Evolutionary conservation across 129 eudicot species (phyloP).

Genomic region (carrot (Daucus carota)): DNA sequence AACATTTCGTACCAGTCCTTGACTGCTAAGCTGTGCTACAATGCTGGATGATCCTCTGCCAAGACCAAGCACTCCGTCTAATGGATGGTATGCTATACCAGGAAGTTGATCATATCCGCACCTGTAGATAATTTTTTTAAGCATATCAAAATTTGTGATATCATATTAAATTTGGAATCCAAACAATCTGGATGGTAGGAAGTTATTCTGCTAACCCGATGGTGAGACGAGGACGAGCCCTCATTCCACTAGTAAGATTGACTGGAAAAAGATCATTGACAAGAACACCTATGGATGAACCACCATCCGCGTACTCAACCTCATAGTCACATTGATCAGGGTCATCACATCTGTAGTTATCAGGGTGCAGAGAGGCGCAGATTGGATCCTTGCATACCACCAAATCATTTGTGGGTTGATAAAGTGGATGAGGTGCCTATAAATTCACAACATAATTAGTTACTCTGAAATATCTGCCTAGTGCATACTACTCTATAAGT

Average conservation of each 20-base stretch:
- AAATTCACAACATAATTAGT: not conserved
- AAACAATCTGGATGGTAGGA: not conserved
- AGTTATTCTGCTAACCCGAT: constrained; percentile 45
- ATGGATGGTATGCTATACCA: constrained; percentile 62
- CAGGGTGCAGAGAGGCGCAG: constrained; percentile 70
- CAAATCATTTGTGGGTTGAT: constrained; percentile 69
- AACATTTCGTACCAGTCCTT: constrained; percentile 56
- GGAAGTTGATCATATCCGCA: constrained; percentile 98
- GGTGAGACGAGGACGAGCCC: constrained; percentile 56
- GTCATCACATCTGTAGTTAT: constrained; percentile 60
- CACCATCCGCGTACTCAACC: constrained; percentile 96
- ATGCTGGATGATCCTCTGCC: constrained; percentile 77
- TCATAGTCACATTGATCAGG: constrained; percentile 90
- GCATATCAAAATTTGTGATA: not conserved
- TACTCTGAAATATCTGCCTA: not conserved
- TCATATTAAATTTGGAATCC: not conserved
- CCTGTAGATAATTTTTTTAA: constrained; percentile 23
- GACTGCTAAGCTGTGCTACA: constrained; percentile 59
- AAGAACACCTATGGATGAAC: constrained; percentile 88
- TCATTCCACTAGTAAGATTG: constrained; percentile 68
- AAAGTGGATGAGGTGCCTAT: constrained; percentile 83
- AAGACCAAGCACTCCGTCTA: constrained; percentile 93
- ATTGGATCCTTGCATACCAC: constrained; percentile 76
- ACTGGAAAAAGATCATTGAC: constrained; percentile 55
- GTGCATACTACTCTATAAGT: not conserved